Conservation (phyloP, 768 basidiomycete genomes). For the Udeniomyces megalosporus region DNA sequence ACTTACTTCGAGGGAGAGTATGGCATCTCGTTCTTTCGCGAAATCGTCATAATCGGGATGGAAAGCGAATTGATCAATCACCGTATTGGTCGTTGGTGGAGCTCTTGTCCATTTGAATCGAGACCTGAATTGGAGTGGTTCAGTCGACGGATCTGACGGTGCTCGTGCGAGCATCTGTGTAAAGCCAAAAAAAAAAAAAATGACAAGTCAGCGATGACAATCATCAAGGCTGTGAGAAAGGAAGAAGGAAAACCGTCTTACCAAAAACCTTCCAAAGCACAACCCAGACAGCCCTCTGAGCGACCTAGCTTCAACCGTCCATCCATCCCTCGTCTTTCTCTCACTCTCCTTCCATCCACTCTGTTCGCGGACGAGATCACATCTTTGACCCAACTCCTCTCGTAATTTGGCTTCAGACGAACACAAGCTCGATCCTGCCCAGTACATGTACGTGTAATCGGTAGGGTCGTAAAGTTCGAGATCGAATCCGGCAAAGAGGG, state of each 20-base stretch:
- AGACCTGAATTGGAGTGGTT: neutral
- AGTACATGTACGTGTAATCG: conserved; percentile 6
- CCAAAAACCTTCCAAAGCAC: neutral
- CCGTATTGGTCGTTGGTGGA: neutral
- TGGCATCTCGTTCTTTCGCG: neutral
- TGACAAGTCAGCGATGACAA: neutral
- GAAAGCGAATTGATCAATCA: neutral
- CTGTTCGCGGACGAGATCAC: neutral
- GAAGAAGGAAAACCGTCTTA: neutral
- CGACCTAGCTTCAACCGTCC: neutral
- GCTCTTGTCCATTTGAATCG: neutral
- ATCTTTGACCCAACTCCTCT: neutral
- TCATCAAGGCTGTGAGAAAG: neutral
- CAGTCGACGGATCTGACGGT: neutral
- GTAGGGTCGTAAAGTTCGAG: conserved; percentile 4
- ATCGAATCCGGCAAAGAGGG: conserved; percentile 10
- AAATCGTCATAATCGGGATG: neutral
- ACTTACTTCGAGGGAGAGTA: neutral
- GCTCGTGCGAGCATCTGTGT: neutral
- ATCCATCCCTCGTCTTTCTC: neutral
- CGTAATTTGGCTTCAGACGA: neutral
- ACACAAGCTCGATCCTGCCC: neutral
- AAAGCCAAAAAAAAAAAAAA: neutral
- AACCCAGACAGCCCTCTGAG: neutral
- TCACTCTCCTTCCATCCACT: neutral